Evolutionary conservation across 306 rosid genomes (phyloP).

Genomic region (Senna siamea): DNA sequence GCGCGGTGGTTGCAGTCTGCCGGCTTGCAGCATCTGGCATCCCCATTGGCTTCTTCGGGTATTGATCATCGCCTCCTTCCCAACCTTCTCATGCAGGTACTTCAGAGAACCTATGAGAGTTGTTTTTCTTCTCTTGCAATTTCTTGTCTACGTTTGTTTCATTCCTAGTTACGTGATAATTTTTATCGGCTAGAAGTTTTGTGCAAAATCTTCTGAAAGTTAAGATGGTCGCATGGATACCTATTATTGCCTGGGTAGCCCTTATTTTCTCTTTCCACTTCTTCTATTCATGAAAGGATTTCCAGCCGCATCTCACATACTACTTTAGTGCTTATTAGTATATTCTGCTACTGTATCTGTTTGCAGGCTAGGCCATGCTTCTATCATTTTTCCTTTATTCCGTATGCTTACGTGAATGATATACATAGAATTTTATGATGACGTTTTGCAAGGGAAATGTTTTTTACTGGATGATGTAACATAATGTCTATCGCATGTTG

Average conservation of each 20-base stretch:
- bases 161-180: not conserved
- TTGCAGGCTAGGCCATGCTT: not conserved
- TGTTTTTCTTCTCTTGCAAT: not conserved
- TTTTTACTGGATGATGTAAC: too few species aligned
- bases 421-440: not conserved
- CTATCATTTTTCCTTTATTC: not conserved
- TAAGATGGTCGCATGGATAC: constrained; percentile 2
- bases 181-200: not conserved
- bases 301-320: not conserved
- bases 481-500: not conserved
- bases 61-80: constrained; percentile 88
- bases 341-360: not conserved
- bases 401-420: constrained; percentile 2
- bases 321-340: not conserved
- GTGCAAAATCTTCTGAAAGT: constrained; percentile 17
- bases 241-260: not conserved
- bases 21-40: constrained; percentile 99
- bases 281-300: not conserved
- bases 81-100: constrained; percentile 88
- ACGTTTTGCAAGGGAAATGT: too few species aligned
- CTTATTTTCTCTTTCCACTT: not conserved
- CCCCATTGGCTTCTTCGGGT: constrained; percentile 79
- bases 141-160: not conserved
- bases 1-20: constrained; percentile 99
- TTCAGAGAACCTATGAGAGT: not conserved